Conservation (phyloP, 495 filamentous ascomycete genomes). For the Neurospora sp. region DNA sequence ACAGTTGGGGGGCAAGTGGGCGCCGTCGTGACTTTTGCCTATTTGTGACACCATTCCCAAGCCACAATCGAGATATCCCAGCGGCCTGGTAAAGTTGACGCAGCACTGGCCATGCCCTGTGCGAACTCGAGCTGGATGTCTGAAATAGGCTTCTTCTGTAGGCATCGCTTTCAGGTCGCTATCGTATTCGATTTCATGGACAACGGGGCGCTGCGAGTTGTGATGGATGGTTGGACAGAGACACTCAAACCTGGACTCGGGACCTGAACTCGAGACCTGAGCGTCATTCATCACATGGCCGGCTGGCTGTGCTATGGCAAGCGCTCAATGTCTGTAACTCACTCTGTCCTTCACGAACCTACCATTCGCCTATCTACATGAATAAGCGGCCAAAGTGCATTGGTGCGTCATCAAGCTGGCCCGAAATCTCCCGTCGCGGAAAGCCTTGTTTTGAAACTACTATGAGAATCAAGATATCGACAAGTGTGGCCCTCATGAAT, state of each 20-base stretch:
- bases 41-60: not conserved
- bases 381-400: not conserved
- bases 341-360: not conserved
- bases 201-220: not conserved
- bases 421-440: not conserved
- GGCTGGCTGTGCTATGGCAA: not conserved
- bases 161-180: not conserved
- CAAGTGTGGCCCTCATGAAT: not conserved
- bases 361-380: not conserved
- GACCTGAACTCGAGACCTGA: not conserved
- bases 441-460: not conserved
- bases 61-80: not conserved
- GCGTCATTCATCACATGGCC: not conserved
- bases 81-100: not conserved
- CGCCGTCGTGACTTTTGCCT: not conserved
- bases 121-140: not conserved
- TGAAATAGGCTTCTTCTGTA: not conserved
- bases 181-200: not conserved
- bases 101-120: not conserved
- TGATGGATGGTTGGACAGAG: not conserved
- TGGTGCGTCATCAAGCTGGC: not conserved
- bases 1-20: not conserved
- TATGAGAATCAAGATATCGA: not conserved
- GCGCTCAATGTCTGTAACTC: not conserved
- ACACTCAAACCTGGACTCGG: not conserved